Evolutionary conservation across 192 early-diverging fungal genomes (phyloP), one percentile per base, ranked within the genome.

Genomic region (Thamnidium elegans): DNA sequence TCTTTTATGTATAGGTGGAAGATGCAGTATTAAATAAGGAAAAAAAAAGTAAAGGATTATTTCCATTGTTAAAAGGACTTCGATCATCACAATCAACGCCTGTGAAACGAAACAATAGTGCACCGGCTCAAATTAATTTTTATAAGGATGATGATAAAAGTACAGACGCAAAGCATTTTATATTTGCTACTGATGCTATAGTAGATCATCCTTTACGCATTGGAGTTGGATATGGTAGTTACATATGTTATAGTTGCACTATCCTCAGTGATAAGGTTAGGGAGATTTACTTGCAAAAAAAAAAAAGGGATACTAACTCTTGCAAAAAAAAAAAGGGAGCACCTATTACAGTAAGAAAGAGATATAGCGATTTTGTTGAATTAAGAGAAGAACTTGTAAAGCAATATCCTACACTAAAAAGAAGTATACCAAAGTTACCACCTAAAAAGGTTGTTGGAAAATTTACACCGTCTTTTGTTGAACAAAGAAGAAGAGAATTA

Each of bases 341-440:
- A 15, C 55, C 64, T 1, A 76, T 82, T 42, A 70, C 67, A 23
- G 73, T 78, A 0, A 53, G 67, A 4, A 82, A 82, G 50, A 75
- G 77, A 3, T 82, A 82, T 36, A 74, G 78, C 26, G 81, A 82
- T 52, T 82, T 82, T 66, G 73, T 82, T 6, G 60, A 69, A 0
- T 15, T 82, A 42, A 62, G 73, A n/a, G 70, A 74, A 8, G 67
- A 71, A 7, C 32, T 82, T 19, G 30, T 78, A 0, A 64, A 75
- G 26, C 61, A 67, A 1, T 71, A 74, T 50, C 78, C 74, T 32
- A 32, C 55, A n/a, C 46, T 69, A 17, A 73, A 70, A 19, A 76
- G 60, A 46, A 72, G 70, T 21, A 66, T 82, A 56, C 81, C 81
- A 23, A 77, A 79, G 23, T 51, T 82, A 9, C 81, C 81, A 1